phyloP scores from a whole-genome alignment of 1,139 yeast genomes.

The Nakaseomyces kungkrabaensis region DNA sequence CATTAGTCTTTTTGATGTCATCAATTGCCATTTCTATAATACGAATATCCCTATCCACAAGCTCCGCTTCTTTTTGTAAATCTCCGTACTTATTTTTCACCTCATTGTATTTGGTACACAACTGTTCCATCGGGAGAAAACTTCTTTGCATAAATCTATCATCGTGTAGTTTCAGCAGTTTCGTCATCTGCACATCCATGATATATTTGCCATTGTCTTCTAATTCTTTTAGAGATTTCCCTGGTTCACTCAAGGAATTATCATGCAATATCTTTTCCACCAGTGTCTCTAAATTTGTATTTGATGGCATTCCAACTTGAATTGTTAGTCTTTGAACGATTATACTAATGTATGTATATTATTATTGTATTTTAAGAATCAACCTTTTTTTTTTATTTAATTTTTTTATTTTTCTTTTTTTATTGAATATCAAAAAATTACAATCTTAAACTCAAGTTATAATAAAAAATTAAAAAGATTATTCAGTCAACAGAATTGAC shows the following conservation, averaged over 20 bases:
- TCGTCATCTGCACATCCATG: constrained; percentile 21
- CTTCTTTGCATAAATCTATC: constrained; percentile 18
- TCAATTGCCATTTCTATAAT: constrained; percentile 29
- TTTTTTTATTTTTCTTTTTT: no score
- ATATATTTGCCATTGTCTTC: constrained; percentile 23
- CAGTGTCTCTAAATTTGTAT: constrained; percentile 11
- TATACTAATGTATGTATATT: no score
- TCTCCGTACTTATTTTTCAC: constrained; percentile 7
- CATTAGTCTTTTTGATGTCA: constrained; percentile 19
- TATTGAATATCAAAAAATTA: no score
- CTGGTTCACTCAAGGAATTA: constrained; percentile 15
- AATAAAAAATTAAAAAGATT: no score
- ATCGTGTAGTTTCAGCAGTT: constrained; percentile 23
- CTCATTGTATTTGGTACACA: constrained; percentile 14
- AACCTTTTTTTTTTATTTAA: no score
- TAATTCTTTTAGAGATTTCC: constrained; percentile 21
- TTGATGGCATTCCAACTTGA: neutral
- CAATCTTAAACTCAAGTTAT: no score
- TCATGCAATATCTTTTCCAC: constrained; percentile 17
- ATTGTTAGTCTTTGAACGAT: no score
- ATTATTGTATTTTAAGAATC: no score
- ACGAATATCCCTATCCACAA: constrained; percentile 28
- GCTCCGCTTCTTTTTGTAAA: constrained; percentile 25
- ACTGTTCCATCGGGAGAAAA: constrained; percentile 15
- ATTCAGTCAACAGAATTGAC: no score